Conservation (phyloP, 75 land plant genomes). For the Selaginella tamariscina region DNA sequence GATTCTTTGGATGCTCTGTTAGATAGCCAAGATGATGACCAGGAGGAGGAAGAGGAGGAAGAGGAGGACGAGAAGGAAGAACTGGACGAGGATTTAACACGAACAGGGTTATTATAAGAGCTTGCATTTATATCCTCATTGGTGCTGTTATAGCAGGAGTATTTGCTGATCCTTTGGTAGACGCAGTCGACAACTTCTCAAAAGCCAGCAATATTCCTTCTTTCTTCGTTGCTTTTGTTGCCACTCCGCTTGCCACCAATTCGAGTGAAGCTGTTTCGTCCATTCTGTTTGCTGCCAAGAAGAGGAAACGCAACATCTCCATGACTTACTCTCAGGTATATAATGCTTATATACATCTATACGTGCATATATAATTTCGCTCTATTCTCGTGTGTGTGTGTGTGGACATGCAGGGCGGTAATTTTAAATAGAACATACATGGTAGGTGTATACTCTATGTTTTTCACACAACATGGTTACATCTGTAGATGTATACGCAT, state of each 20-base stretch:
- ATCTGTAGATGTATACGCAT: too few species aligned
- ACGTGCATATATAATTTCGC: too few species aligned
- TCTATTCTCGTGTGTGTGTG: too few species aligned
- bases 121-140: slow-evolving; percentile 39
- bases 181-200: slow-evolving; percentile 74
- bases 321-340: slow-evolving; percentile 85
- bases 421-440: too few species aligned
- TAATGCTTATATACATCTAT: too few species aligned
- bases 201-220: slow-evolving; percentile 70
- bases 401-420: too few species aligned
- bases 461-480: neutral
- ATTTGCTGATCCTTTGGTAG: slow-evolving; percentile 93
- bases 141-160: slow-evolving; percentile 65
- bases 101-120: slow-evolving; percentile 27
- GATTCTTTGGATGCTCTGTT: slow-evolving; percentile 20
- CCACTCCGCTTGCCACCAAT: slow-evolving; percentile 80
- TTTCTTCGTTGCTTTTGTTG: slow-evolving; percentile 88
- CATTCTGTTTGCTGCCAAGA: slow-evolving; percentile 54
- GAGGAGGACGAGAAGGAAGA: too few species aligned
- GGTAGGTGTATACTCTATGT: neutral
- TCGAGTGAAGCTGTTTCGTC: slow-evolving; percentile 86
- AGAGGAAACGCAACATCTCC: slow-evolving; percentile 49
- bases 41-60: neutral
- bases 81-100: too few species aligned
- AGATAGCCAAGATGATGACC: slow-evolving; percentile 35